Percentiles rank a stretch among this genome's conserved stretches.
Evolutionary conservation across 1,139 yeast species (phyloP).

Genomic region (Yamadazyma buinensis): DNA sequence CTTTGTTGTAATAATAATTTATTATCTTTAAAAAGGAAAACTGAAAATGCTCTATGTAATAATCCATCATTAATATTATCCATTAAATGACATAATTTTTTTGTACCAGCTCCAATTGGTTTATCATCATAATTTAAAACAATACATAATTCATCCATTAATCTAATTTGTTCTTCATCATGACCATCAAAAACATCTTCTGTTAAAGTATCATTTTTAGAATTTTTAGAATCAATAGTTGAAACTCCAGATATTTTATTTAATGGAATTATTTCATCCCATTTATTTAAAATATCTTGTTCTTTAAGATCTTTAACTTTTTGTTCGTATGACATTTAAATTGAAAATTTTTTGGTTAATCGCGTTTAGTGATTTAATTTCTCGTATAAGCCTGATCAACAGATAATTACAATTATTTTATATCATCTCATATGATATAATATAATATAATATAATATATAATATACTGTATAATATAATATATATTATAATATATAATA

Average conservation of each 20-base stretch:
- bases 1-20: constrained; percentile 86
- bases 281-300: constrained; percentile 49
- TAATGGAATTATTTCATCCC: constrained; percentile 63
- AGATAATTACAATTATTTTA: no score
- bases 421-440: no score
- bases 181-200: constrained; percentile 66
- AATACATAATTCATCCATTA: constrained; percentile 96
- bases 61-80: constrained; percentile 79
- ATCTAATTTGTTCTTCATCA: constrained; percentile 87
- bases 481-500: no score
- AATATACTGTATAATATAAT: no score
- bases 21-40: constrained; percentile 78
- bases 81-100: constrained; percentile 90
- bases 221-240: constrained; percentile 16
- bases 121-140: constrained; percentile 83
- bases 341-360: constrained; percentile 3
- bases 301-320: constrained; percentile 50
- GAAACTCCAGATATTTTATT: constrained; percentile 46
- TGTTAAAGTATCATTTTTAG: constrained; percentile 7
- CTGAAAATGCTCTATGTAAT: constrained; percentile 93
- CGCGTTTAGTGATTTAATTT: no score
- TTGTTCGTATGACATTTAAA: constrained; percentile 9
- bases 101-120: constrained; percentile 92
- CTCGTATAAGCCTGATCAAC: no score
- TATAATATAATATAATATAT: no score